Conservation (phyloP, 495 filamentous ascomycete species). For the Neurospora sp. region DNA sequence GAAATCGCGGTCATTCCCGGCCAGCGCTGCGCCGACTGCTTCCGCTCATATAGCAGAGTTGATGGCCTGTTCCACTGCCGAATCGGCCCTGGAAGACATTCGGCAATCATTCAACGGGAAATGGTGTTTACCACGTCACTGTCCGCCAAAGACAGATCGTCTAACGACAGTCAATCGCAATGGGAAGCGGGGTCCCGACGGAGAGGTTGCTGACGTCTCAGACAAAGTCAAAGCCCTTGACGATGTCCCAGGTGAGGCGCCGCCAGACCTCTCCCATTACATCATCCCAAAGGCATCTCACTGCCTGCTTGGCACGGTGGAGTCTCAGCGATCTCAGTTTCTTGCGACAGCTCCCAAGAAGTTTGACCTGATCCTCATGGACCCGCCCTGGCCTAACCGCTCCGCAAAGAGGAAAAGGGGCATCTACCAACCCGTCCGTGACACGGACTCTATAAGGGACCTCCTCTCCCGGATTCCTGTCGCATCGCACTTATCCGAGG, state of each 20-base stretch:
- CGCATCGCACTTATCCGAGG: constrained; percentile 40
- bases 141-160: not conserved
- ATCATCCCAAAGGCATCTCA: constrained; percentile 24
- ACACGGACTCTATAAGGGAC: constrained; percentile 23
- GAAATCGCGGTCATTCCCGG: not conserved
- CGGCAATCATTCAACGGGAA: constrained; percentile 24
- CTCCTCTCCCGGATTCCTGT: constrained; percentile 47
- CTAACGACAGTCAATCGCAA: not conserved
- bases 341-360: constrained; percentile 17
- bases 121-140: constrained; percentile 36
- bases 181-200: constrained; percentile 9
- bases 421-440: constrained; percentile 47
- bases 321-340: constrained; percentile 22
- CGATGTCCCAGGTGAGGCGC: constrained; percentile 6
- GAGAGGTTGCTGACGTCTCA: not conserved
- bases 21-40: constrained; percentile 3
- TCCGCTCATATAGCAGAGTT: constrained; percentile 34
- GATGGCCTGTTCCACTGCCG: constrained; percentile 33
- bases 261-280: not conserved
- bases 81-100: constrained; percentile 30
- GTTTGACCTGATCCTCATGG: constrained; percentile 76
- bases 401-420: constrained; percentile 62
- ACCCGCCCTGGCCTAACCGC: constrained; percentile 92
- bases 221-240: constrained; percentile 16
- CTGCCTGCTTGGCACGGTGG: constrained; percentile 32